Base-by-base conservation (phyloP, 1,284 basidiomycete genomes). In the Ceratobasidium sp. region DNA sequence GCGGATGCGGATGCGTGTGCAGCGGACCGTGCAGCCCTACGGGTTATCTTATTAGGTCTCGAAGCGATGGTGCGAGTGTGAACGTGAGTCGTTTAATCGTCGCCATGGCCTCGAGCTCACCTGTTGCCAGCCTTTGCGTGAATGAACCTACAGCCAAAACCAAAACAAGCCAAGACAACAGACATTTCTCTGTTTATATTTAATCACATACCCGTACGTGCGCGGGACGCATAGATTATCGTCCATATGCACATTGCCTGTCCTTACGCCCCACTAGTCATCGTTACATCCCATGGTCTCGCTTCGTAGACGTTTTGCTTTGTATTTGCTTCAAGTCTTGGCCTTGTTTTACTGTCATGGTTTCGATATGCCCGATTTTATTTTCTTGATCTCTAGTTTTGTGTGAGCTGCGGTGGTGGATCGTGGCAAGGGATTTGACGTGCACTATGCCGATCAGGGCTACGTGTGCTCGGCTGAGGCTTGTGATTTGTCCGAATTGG, bases 161-260 rank as follows among this genome's bases (percentile, higher is more conserved):
- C 29, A 54, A 54, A 65, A 42, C 47, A 53, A 53, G 20, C 20
- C 45, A 47, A 47, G 45, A 47, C 20, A 53, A 25, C 60, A 65
- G 49, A 65, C 34, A 53, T 31, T 47, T 43, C 13, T 53, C 50
- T n/a, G 29, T 47, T 53, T 31, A 65, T 65, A 65, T 65, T 65
- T 65, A 64, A 65, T 62, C 31, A 2, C 40, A 47, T 60, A 31
- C 57, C 43, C 58, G 38, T 45, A 15, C 60, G 43, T 65, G 60
- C 60, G 60, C 60, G 60, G 60, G 60, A 49, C 60, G 60, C 60
- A 65, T 65, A 65, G 49, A 54, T n/a, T 20, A 65, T 29, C 31
- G 35, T 31, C 13, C 49, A 52, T 35, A 35, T 49, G 60, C 45
- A 43, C 27, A 13, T 50, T 50, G 27, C 25, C 58, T 62, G 58